These are phyloP conservation scores for Arabidopsis lyrata DNA, from an alignment of 441 rosid species.

Conservation along the genomic window DNA sequence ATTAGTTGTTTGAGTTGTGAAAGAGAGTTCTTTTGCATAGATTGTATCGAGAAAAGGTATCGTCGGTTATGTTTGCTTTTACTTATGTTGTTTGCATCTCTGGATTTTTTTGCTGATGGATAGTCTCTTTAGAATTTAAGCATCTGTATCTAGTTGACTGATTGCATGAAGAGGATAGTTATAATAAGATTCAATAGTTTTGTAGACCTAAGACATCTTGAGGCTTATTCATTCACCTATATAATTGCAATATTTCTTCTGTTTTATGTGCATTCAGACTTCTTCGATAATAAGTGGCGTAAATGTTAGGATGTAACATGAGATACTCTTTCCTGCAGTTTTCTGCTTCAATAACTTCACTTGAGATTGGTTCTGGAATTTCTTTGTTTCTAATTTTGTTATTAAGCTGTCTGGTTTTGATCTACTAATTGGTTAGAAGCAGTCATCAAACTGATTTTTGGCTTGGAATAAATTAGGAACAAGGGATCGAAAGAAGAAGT, in stretches of 20 bases:
- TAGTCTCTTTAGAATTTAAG: constrained; percentile 24
- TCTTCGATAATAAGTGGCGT: background rate
- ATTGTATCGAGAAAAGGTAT: constrained; percentile 79
- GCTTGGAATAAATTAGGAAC: constrained; percentile 39
- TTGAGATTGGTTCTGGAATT: constrained; percentile 3
- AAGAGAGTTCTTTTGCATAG: constrained; percentile 73
- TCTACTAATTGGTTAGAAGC: constrained; percentile 8
- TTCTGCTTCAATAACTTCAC: constrained; percentile 10
- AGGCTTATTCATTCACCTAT: background rate
- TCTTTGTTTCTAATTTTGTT: constrained; percentile 18
- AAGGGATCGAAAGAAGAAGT: constrained; percentile 61
- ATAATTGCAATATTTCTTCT: background rate
- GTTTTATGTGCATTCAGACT: background rate
- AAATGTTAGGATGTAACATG: background rate
- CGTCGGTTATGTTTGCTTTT: constrained; percentile 20
- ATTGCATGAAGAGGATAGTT: constrained; percentile 13
- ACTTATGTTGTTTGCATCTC: constrained; percentile 14
- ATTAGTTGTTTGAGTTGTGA: constrained; percentile 75
- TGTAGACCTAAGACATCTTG: constrained; percentile 15
- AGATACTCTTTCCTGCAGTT: constrained; percentile 10
- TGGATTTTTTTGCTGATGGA: constrained; percentile 18
- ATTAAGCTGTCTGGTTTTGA: constrained; percentile 3
- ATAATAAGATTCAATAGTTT: background rate
- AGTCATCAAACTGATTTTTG: constrained; percentile 2
- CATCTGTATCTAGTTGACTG: constrained; percentile 12